Conservation (phyloP, 805 yeast genomes). For the Sporopachydermia quercuum region DNA sequence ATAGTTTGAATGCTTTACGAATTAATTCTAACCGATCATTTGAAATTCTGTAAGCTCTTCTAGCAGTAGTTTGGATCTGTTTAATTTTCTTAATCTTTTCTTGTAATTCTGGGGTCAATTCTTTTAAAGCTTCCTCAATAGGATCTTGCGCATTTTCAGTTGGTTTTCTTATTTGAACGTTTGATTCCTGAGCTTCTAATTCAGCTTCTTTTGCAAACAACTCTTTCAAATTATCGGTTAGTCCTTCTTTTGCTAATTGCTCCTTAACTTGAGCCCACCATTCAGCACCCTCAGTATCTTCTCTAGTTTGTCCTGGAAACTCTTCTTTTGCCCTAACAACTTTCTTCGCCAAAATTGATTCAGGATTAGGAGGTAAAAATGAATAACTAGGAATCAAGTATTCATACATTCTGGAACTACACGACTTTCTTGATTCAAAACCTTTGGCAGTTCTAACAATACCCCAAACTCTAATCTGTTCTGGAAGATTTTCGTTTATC, state of each 20-base stretch:
- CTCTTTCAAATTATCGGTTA: slow-evolving; percentile 17
- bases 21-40: slow-evolving; percentile 45
- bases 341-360: slow-evolving; percentile 45
- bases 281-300: slow-evolving; percentile 50
- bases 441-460: slow-evolving; percentile 76
- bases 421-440: slow-evolving; percentile 89
- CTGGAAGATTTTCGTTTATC: slow-evolving; percentile 67
- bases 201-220: slow-evolving; percentile 17
- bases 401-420: slow-evolving; percentile 92
- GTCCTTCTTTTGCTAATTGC: slow-evolving; percentile 23
- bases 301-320: slow-evolving; percentile 43
- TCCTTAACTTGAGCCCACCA: slow-evolving; percentile 51
- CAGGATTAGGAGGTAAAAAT: slow-evolving; percentile 80
- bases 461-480: slow-evolving; percentile 87
- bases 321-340: slow-evolving; percentile 36
- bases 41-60: slow-evolving; percentile 58
- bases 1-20: slow-evolving; percentile 54
- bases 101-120: slow-evolving; percentile 13
- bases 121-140: slow-evolving; percentile 14
- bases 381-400: slow-evolving; percentile 86
- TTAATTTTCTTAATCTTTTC: slow-evolving; percentile 37
- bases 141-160: slow-evolving; percentile 25
- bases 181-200: slow-evolving; percentile 15
- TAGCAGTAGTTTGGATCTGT: slow-evolving; percentile 45
- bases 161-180: slow-evolving; percentile 24